Evolutionary conservation across 2,329 filamentous ascomycete species (phyloP), one percentile per base, ranked within the genome.

Genomic region (Curvularia sp.): DNA sequence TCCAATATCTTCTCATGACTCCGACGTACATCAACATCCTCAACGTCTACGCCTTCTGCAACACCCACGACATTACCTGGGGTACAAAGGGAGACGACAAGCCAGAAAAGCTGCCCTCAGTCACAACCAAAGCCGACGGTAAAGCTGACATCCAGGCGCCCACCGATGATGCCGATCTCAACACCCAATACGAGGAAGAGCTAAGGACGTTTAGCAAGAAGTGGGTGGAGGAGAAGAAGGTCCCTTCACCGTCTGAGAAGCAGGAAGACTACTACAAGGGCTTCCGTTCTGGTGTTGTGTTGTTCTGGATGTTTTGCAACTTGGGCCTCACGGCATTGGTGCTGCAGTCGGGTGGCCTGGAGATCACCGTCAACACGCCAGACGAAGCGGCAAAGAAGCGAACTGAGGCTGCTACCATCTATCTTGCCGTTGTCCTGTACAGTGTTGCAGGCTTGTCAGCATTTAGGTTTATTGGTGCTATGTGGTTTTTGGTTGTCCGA

Each of bases 211-310:
- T 98, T 74, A 80, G 84, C 44, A 80, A 82, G 26, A 98, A 97
- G 78, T 87, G 87, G 46, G 88, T 89, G 28, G 87, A 89, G 63
- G 88, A 92, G 62, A 88, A 89, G 78, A 88, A 86, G 70, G 70
- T 82, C 0, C 84, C 86, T 2, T 81, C 81, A n/a, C 78, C 85
- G 10, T 74, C 80, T 43, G 93, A 97, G 75, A 92, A 90, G 73
- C 94, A 99, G 77, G 92, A 97, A 82, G 95, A 99, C 77, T 99
- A 98, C 80, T 99, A 99, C 85, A 93, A 93, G 71, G 95, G 93
- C 65, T 97, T 99, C 76, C 88, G 95, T 62, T 96, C 91, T 20
- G 87, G 92, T 28, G 93, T 97, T 66, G 95, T 99, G 30, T 82
- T 98, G 50, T 88, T 90, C 65, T 99, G 95, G 95, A 97, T 99